These are phyloP conservation scores for Wakefieldia striispora DNA, from an alignment of 768 basidiomycete species.

Conservation along the genomic window DNA sequence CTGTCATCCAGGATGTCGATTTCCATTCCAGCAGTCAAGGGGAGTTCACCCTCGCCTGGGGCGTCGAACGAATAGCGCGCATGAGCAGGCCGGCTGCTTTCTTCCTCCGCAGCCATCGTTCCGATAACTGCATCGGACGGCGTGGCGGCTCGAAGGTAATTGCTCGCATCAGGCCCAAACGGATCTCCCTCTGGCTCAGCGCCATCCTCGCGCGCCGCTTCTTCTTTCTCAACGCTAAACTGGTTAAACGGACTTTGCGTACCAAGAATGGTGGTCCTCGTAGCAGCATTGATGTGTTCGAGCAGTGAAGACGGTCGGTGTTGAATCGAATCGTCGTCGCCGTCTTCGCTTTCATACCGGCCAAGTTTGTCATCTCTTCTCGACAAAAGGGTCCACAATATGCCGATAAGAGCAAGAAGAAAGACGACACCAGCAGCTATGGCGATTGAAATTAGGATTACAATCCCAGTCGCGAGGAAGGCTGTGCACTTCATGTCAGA, in stretches of 20 bases:
- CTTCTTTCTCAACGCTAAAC: conserved; percentile 54
- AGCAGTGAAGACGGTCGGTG: conserved; percentile 86
- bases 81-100: conserved; percentile 70
- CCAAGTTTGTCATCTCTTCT: conserved; percentile 70
- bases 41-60: conserved; percentile 73
- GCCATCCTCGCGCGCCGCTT: conserved; percentile 37
- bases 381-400: conserved; percentile 86
- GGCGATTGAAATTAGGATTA: conserved; percentile 96
- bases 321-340: conserved; percentile 72
- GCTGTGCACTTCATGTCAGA: conserved; percentile 40
- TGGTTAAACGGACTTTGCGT: conserved; percentile 37
- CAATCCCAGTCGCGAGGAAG: conserved; percentile 87
- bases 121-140: conserved; percentile 71
- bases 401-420: conserved; percentile 78
- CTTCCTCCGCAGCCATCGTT: conserved; percentile 56
- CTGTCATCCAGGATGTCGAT: conserved; percentile 77
- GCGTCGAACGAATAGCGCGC: conserved; percentile 85
- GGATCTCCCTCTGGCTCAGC: conserved; percentile 43
- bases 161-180: conserved; percentile 72
- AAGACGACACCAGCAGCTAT: conserved; percentile 94
- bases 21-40: conserved; percentile 64
- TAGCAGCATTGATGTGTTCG: conserved; percentile 89
- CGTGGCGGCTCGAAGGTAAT: conserved; percentile 78
- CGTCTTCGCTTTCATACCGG: conserved; percentile 66
- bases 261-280: conserved; percentile 78